Conservation (phyloP, 2,329 filamentous ascomycete genomes). For the Leptographium procerum region DNA sequence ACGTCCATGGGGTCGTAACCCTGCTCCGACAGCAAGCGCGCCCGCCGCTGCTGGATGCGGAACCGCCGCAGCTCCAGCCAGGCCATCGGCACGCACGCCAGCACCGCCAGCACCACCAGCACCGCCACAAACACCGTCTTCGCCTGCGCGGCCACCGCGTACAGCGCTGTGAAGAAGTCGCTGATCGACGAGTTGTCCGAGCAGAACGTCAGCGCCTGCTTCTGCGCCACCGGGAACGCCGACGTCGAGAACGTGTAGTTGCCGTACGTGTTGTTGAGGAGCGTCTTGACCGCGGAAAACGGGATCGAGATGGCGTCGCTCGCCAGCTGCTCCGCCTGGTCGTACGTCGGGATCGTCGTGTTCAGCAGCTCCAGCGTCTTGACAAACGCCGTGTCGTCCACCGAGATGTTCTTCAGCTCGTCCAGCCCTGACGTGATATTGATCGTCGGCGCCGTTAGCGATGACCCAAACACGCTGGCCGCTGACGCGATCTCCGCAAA, state of each 20-base stretch:
- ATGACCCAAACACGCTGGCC: constrained; percentile 30
- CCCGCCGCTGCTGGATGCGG: constrained; percentile 58
- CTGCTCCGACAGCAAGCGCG: constrained; percentile 46
- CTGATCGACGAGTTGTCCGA: constrained; percentile 72
- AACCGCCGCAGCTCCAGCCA: constrained; percentile 71
- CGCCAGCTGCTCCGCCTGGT: constrained; percentile 72
- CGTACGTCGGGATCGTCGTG: constrained; percentile 68
- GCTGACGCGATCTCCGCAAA: constrained; percentile 43
- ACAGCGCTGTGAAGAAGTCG: constrained; percentile 69
- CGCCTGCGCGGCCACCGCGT: constrained; percentile 53
- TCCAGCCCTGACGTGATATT: constrained; percentile 55
- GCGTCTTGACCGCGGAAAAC: constrained; percentile 65
- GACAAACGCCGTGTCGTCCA: constrained; percentile 56
- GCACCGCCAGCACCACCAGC: constrained; percentile 57
- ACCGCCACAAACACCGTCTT: constrained; percentile 68
- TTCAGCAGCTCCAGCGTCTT: constrained; percentile 63
- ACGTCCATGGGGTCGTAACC: constrained; percentile 75
- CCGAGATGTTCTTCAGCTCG: constrained; percentile 56
- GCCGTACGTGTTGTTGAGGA: constrained; percentile 60
- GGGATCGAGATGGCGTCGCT: constrained; percentile 63
- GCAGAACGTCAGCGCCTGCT: constrained; percentile 78
- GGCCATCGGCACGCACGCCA: constrained; percentile 68
- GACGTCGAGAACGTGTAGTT: constrained; percentile 68
- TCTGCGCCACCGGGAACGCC: constrained; percentile 71
- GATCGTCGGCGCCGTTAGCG: constrained; percentile 30